Percentiles rank a stretch among this genome's conserved stretches.
Evolutionary conservation across 768 basidiomycete genomes (phyloP).

Genomic region (Boletus rubroflammeus): DNA sequence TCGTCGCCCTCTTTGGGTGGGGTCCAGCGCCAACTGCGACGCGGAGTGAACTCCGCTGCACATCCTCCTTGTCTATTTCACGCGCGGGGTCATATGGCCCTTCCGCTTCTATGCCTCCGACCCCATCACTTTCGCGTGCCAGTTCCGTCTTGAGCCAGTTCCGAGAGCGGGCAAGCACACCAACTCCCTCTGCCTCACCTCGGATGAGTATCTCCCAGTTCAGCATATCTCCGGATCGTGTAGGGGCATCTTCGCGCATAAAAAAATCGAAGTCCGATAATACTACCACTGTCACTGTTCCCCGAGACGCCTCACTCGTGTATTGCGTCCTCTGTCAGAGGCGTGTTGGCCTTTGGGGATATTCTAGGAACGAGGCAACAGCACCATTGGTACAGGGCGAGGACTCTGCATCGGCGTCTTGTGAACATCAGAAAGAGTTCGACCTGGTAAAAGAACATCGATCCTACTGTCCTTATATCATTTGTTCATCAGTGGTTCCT

Average conservation of each 20-base stretch:
- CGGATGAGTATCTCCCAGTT: conserved; percentile 21
- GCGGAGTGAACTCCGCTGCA: conserved; percentile 7
- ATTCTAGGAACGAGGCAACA: conserved; percentile 34
- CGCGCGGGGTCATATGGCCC: conserved; percentile 27
- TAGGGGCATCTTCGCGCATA: conserved; percentile 1
- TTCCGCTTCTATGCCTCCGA: conserved; percentile 28
- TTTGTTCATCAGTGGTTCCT: conserved; percentile 63
- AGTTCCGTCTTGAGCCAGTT: conserved; percentile 29
- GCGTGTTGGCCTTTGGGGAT: conserved; percentile 78
- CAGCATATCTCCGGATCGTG: conserved; percentile 13
- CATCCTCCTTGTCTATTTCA: conserved; percentile 19
- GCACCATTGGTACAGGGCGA: conserved; percentile 6
- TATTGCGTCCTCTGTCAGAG: conserved; percentile 71
- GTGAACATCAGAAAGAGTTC: conserved; percentile 45
- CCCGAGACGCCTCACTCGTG: conserved; percentile 49
- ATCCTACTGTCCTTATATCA: conserved; percentile 82
- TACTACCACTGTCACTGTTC: not conserved
- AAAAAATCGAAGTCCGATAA: conserved; percentile 4
- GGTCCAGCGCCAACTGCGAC: conserved; percentile 31
- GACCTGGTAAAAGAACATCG: conserved; percentile 81
- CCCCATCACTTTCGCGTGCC: conserved; percentile 33
- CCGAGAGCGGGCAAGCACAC: conserved; percentile 17
- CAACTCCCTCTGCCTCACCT: conserved; percentile 21
- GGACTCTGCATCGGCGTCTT: conserved; percentile 19
- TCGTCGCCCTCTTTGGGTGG: conserved; percentile 51